phyloP scores from a whole-genome alignment of 495 filamentous ascomycete genomes.

The Lindgomyces ingoldianus region DNA sequence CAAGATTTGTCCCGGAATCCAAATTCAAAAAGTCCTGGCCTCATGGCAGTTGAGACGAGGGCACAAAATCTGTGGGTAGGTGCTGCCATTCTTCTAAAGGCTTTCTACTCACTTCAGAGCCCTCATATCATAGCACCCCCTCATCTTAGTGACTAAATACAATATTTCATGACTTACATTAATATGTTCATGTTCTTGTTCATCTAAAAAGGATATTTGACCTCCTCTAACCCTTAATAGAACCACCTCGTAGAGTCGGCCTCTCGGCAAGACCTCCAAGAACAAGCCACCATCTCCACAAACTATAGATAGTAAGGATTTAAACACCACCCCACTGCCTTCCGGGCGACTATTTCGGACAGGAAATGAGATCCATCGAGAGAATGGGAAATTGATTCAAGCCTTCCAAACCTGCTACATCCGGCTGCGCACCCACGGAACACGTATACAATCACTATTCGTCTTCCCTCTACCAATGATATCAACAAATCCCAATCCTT shows the following conservation, averaged over 20 bases:
- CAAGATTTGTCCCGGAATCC: conserved; percentile 67
- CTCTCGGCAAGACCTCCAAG: conserved; percentile 45
- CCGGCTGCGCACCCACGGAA: conserved; percentile 60
- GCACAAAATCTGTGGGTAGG: conserved; percentile 67
- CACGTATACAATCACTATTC: conserved; percentile 62
- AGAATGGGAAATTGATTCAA: conserved; percentile 54
- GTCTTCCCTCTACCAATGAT: conserved; percentile 55
- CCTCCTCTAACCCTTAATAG: too few species aligned
- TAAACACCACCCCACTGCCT: neutral
- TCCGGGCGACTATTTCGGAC: too few species aligned
- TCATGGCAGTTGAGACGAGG: conserved; percentile 68
- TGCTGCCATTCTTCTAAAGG: conserved; percentile 6
- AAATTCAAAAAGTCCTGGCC: conserved; percentile 57
- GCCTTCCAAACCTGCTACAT: conserved; percentile 64
- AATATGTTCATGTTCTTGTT: too few species aligned
- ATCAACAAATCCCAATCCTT: conserved; percentile 10
- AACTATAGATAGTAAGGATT: conserved; percentile 50
- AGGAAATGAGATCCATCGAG: conserved; percentile 49
- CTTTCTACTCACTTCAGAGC: neutral
- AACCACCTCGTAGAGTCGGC: conserved; percentile 70
- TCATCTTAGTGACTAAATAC: too few species aligned
- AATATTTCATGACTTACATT: too few species aligned
- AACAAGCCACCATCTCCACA: conserved; percentile 36
- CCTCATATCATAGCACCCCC: neutral
- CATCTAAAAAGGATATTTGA: too few species aligned